Evolutionary conservation across 148 eudicot genomes (phyloP).

Genomic region (Rhododendron henanense): DNA sequence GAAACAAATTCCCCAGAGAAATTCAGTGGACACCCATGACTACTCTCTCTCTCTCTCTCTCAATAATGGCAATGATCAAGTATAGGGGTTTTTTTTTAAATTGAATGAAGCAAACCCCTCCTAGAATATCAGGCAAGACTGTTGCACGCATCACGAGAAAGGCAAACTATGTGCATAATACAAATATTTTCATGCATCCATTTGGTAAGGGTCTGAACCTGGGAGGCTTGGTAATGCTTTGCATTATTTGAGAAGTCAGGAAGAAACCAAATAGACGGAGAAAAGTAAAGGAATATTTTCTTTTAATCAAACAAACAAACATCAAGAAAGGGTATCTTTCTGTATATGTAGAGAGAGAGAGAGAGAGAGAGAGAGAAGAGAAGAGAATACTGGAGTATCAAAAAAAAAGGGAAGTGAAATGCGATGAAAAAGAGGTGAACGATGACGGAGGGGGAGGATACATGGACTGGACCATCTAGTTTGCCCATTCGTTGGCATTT

Average conservation of each 20-base stretch:
- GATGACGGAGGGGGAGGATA: neutral
- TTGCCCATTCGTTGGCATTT: too few species aligned
- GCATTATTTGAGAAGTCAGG: constrained; percentile 5
- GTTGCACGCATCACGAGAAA: constrained; percentile 21
- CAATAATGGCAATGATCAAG: constrained; percentile 22
- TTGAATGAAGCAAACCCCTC: constrained; percentile 20
- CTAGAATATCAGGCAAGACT: constrained; percentile 20
- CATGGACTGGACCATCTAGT: neutral
- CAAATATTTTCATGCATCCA: neutral
- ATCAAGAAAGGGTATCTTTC: neutral
- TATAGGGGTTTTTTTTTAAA: neutral
- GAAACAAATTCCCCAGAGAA: constrained; percentile 3
- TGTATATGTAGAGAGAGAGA: neutral
- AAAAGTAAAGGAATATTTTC: constrained; percentile 23
- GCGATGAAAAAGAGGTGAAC: constrained; percentile 11
- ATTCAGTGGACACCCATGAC: neutral
- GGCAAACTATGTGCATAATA: neutral
- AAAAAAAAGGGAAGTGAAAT: neutral
- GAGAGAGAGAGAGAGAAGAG: neutral
- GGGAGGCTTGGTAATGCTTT: constrained; percentile 2
- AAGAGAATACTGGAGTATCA: neutral
- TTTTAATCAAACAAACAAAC: neutral
- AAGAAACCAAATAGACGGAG: constrained; percentile 30
- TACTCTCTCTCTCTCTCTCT: constrained; percentile 8
- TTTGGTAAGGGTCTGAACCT: neutral